Evolutionary conservation across 176 grass and related monocot species (phyloP).

Genomic region (Eremochloa ophiuroides): DNA sequence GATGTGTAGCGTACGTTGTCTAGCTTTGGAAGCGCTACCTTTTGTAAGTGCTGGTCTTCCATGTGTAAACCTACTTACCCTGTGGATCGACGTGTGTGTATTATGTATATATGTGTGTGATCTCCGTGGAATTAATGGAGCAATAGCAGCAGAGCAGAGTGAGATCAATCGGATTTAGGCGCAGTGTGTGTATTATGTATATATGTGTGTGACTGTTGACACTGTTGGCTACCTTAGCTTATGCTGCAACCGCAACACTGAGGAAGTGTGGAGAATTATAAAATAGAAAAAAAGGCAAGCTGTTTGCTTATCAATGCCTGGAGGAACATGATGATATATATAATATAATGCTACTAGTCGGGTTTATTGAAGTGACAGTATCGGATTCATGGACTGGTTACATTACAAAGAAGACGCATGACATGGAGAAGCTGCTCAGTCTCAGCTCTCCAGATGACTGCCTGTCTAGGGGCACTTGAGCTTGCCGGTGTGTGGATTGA

Average conservation of each 20-base stretch:
- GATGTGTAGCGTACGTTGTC: not conserved
- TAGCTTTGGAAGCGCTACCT: not conserved
- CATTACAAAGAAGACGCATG: not conserved
- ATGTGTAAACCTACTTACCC: not conserved
- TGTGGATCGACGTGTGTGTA: too few relatives aligned
- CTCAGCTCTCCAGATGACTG: not conserved
- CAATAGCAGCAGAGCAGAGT: not conserved
- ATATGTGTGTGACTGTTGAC: not conserved
- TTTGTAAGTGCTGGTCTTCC: not conserved
- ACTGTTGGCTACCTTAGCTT: not conserved
- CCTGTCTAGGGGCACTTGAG: conserved; percentile 47
- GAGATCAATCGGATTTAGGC: not conserved
- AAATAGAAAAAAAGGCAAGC: not conserved
- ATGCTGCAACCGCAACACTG: not conserved
- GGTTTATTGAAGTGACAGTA: not conserved
- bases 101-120: not conserved
- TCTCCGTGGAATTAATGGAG: not conserved
- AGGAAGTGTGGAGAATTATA: not conserved
- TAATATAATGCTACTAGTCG: not conserved
- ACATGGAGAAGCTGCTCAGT: too few relatives aligned
- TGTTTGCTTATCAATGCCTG: not conserved
- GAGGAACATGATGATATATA: not conserved
- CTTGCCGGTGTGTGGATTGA: conserved; percentile 33
- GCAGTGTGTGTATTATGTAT: not conserved
- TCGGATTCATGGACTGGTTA: not conserved